These are phyloP conservation scores for Xanthoparmelia taractica DNA, from an alignment of 495 filamentous ascomycete genomes.

Conservation along the genomic window DNA sequence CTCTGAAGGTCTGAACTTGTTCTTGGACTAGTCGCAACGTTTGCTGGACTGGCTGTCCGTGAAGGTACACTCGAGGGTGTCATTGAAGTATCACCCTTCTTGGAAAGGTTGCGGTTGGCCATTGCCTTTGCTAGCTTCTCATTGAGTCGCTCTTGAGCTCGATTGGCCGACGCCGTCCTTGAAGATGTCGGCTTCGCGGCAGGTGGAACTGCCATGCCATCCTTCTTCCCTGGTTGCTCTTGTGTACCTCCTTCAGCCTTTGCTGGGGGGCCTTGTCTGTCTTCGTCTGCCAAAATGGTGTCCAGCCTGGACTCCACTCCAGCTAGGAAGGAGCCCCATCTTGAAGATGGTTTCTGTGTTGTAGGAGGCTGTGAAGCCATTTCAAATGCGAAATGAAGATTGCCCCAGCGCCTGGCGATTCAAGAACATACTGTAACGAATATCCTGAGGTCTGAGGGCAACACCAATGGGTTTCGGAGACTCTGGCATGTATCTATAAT, in stretches of 20 bases:
- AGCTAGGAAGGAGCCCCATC: slow-evolving; percentile 83
- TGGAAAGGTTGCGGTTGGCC: slow-evolving; percentile 36
- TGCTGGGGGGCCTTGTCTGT: slow-evolving; percentile 25
- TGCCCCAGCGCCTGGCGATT: background rate
- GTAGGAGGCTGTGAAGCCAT: slow-evolving; percentile 24
- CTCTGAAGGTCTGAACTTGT: slow-evolving; percentile 19
- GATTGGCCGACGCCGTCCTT: slow-evolving; percentile 45
- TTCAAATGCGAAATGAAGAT: slow-evolving; percentile 1
- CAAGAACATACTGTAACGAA: slow-evolving; percentile 6
- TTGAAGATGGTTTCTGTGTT: slow-evolving; percentile 30
- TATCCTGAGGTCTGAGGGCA: background rate
- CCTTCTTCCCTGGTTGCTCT: slow-evolving; percentile 24
- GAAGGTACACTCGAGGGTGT: slow-evolving; percentile 29
- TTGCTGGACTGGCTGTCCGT: slow-evolving; percentile 32
- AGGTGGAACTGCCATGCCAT: slow-evolving; percentile 21
- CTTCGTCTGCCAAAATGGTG: slow-evolving; percentile 77
- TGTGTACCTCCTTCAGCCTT: slow-evolving; percentile 27
- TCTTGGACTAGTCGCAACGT: slow-evolving; percentile 17
- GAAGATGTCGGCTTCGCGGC: slow-evolving; percentile 27
- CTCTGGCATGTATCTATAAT: slow-evolving; percentile 1
- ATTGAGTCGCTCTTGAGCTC: slow-evolving; percentile 70
- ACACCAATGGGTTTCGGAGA: background rate
- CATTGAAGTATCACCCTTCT: slow-evolving; percentile 22
- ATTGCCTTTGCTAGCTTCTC: slow-evolving; percentile 71
- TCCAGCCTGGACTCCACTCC: slow-evolving; percentile 91